Base-by-base conservation (phyloP, 139 green algal genomes). In the Ettlia oleoabundans region DNA sequence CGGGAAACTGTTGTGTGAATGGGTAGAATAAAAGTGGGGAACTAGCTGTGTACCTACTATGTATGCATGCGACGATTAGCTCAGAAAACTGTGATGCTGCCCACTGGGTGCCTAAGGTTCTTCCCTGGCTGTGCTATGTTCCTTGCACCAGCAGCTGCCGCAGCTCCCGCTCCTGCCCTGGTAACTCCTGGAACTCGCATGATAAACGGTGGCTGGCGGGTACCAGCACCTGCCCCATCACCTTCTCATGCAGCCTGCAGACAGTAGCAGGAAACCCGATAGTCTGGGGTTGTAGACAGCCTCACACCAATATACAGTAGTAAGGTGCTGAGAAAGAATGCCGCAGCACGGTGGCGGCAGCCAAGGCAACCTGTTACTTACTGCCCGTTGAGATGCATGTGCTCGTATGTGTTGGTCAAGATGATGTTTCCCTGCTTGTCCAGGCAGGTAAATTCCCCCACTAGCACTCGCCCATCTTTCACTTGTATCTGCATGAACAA, bases 341-440 rank as follows among this genome's bases (percentile, higher is more conserved):
- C 8, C 15, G 40, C 40, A 32, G 26, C 42, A 30, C 32, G 42
- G n/a, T 5, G 6, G 7, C 4, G 19, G 8, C n/a, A 4, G 1
- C 18, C 26, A 7, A n/a, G 10, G 28, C 1, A 62, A 3, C 5
- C 30, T 28, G 18, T 2, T 2, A 55, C 65, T 83, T 38, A 84
- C 79, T 41, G 22, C 24, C 79, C 79, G 35, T 72, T 58, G 1
- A 84, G 19, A 19, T 38, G 67, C 40, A 73, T 47, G 41, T 73
- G 26, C 32, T 89, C 85, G 63, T 78, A 74, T 1, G 86, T 83
- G 80, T 91, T 89, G 62, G 64, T 76, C 2, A 94, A 81, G 8
- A 94, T 92, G 32, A 94, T 76, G 85, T 94, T 94, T 26, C 91
- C 91, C 69, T 93, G 82, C 35, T 86, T 88, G 71, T 94, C 91